Evolutionary conservation across 352 stramenopile genomes (phyloP), one percentile per base, ranked within the genome.

Genomic region (Albugo laibachii): DNA sequence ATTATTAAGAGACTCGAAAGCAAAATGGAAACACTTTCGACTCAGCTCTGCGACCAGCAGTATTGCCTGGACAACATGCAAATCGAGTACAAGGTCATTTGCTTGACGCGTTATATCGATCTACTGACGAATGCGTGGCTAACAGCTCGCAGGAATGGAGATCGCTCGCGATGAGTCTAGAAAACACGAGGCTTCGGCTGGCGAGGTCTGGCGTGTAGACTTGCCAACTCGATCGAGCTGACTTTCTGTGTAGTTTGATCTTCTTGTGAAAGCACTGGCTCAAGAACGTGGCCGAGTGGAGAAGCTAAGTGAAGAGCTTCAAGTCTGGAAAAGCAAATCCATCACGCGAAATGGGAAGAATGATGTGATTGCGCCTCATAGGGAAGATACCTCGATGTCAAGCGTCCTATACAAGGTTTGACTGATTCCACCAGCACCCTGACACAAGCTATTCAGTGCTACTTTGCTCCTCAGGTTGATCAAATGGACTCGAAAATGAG

Each of bases 31-130:
- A 49, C 56, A 12, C 50, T 65, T 14, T 57, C 58, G 2, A 55
- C 63, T 13, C 70, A 86, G 41, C 75, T 83, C 47, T 67, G 62
- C 41, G 58, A 69, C 3, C 73, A 83, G 45, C 73, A 83, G 36
- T 34, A 62, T 14, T 49, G 49, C 27, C 59, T 86, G 16, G 73
- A 86, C 21, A 77, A 79, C 38, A 56, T 80, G 37, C 61, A 70
- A 56, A 54, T 52, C 13, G 67, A 80, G 42, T 52, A 70, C 10
- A 59, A 59, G 18, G 37, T 50, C 1, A 2, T 14, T 14, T 18
- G 38, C 38, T 2, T 37, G 5, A 27, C 36, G 13, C 1, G 15
- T 46, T 12, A 49, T 31, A 11, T 51, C 46, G 24, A 53, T 13
- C 13, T 11, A 50, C 8, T 47, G 36, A 2, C 18, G 35, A 3